Percentiles rank a stretch among this genome's conserved stretches.
These are phyloP conservation scores for Didymella exigua DNA, from an alignment of 2,329 filamentous ascomycete species.

Conservation along the genomic window DNA sequence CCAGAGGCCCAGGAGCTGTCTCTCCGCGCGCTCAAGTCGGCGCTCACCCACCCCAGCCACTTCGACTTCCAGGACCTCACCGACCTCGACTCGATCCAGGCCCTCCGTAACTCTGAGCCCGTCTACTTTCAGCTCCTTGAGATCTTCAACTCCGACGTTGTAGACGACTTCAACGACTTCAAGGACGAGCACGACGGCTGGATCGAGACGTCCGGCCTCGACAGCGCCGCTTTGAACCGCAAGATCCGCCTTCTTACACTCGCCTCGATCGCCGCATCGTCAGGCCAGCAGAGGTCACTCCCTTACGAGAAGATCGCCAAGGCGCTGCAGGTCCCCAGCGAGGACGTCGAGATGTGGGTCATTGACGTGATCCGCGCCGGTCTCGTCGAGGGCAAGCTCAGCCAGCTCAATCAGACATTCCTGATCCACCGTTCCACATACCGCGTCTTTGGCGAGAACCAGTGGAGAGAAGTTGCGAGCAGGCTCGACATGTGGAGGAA, in stretches of 20 bases:
- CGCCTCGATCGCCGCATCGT: conserved; percentile 82
- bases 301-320: conserved; percentile 85
- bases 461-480: conserved; percentile 93
- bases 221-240: conserved; percentile 77
- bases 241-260: conserved; percentile 98
- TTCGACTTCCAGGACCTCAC: conserved; percentile 77
- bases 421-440: conserved; percentile 95
- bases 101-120: conserved; percentile 81
- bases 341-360: conserved; percentile 97
- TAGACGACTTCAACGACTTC: conserved; percentile 96
- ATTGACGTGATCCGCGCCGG: conserved; percentile 97
- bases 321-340: conserved; percentile 78
- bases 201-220: conserved; percentile 74
- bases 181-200: conserved; percentile 87
- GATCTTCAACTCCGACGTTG: conserved; percentile 90
- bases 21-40: conserved; percentile 68
- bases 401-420: conserved; percentile 90
- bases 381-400: conserved; percentile 94
- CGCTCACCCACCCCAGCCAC: conserved; percentile 68
- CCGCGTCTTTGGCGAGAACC: conserved; percentile 95
- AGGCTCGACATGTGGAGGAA: conserved; percentile 89
- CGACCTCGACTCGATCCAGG: conserved; percentile 77
- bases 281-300: conserved; percentile 78
- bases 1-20: conserved; percentile 64
- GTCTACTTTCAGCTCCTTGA: conserved; percentile 91